These are phyloP conservation scores for Xylaria cubensis DNA, from an alignment of 495 filamentous ascomycete genomes.

Conservation along the genomic window DNA sequence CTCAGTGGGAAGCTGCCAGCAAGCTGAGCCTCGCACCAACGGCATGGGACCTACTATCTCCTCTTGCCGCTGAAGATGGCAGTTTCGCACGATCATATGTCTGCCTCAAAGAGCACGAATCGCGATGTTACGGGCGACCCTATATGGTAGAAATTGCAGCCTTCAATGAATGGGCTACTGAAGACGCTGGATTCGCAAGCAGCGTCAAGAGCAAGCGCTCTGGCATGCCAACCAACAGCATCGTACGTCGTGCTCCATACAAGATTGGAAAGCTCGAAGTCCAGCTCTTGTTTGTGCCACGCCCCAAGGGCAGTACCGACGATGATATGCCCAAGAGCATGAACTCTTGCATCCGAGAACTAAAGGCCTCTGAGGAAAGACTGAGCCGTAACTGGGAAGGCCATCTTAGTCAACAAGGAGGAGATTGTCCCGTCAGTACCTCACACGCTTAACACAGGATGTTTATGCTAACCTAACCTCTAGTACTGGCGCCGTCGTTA, in stretches of 20 bases:
- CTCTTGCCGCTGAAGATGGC: constrained; percentile 85
- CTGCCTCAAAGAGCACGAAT: constrained; percentile 89
- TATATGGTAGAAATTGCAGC: constrained; percentile 87
- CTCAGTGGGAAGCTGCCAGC: constrained; percentile 69
- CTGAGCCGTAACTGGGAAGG: constrained; percentile 81
- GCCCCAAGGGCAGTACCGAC: constrained; percentile 84
- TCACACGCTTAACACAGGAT: neutral
- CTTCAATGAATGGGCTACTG: constrained; percentile 98
- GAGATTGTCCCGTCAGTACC: constrained; percentile 90
- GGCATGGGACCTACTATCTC: constrained; percentile 86
- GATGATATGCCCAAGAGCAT: constrained; percentile 99
- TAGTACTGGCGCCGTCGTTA: constrained; percentile 97
- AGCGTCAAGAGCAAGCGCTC: constrained; percentile 89
- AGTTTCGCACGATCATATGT: constrained; percentile 94
- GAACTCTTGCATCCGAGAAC: constrained; percentile 89
- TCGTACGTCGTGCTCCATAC: constrained; percentile 80
- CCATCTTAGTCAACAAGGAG: constrained; percentile 91
- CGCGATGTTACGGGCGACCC: constrained; percentile 81
- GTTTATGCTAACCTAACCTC: neutral
- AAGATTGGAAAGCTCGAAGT: constrained; percentile 92
- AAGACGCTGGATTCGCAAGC: constrained; percentile 69
- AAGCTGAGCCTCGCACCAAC: constrained; percentile 64
- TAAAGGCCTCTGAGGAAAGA: constrained; percentile 83
- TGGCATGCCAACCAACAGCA: constrained; percentile 57
- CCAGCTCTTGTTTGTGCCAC: constrained; percentile 92